These are phyloP conservation scores for Boletus edulis DNA, from an alignment of 768 basidiomycete species.

Conservation along the genomic window DNA sequence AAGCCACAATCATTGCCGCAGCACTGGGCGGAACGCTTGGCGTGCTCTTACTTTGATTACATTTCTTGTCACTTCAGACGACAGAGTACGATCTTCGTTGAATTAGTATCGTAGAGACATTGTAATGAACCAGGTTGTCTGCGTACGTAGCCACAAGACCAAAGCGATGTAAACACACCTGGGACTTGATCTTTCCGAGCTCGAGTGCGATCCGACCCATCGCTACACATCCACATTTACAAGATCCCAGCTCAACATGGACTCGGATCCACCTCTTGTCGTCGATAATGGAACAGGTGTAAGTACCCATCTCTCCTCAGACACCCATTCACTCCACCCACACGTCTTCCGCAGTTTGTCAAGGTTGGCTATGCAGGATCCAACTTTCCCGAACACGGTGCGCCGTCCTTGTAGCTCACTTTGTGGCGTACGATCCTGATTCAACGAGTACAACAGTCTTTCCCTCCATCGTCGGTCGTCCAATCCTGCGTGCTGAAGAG, in stretches of 20 bases:
- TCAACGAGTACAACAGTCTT: slow-evolving; percentile 57
- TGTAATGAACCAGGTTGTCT: no score
- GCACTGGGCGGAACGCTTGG: slow-evolving; percentile 14
- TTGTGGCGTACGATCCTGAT: not conserved
- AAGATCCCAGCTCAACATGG: slow-evolving; percentile 20
- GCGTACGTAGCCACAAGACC: not conserved
- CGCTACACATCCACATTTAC: not conserved
- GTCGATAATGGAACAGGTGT: slow-evolving; percentile 91
- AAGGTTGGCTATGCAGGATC: slow-evolving; percentile 90
- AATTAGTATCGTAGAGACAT: not conserved
- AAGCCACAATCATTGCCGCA: slow-evolving; percentile 14
- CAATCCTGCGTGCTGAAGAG: slow-evolving; percentile 96
- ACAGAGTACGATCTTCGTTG: not conserved
- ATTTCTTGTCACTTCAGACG: not conserved
- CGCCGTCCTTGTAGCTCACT: slow-evolving; percentile 13
- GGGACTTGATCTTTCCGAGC: not conserved
- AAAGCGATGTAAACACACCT: slow-evolving; percentile 24
- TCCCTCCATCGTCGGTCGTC: slow-evolving; percentile 94
- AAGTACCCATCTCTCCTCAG: slow-evolving; percentile 30
- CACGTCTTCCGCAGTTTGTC: slow-evolving; percentile 62
- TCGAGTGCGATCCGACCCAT: not conserved
- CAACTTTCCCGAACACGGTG: slow-evolving; percentile 94
- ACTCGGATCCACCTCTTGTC: slow-evolving; percentile 53
- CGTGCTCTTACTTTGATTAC: slow-evolving; percentile 6
- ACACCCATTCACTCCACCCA: slow-evolving; percentile 4